phyloP scores from a whole-genome alignment of 441 rosid species.

The Sinapis alba region DNA sequence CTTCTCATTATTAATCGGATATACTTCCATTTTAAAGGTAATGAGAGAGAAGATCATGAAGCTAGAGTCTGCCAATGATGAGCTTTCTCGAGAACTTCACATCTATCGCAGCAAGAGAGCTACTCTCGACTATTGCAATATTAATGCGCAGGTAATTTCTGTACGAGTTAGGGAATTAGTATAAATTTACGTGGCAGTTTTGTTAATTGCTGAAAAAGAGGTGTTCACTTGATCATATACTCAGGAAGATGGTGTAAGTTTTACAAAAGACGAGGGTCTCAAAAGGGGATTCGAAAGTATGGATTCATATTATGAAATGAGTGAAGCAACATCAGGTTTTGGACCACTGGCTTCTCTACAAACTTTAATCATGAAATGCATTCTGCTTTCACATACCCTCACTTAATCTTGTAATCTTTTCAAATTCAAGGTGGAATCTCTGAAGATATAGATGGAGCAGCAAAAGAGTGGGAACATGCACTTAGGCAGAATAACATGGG shows the following conservation, averaged over 20 bases:
- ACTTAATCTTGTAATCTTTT: background rate
- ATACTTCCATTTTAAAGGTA: constrained; percentile 40
- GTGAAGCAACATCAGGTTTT: constrained; percentile 57
- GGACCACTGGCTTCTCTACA: constrained; percentile 22
- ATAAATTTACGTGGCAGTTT: constrained; percentile 6
- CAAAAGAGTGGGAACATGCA: constrained; percentile 70
- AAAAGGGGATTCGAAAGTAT: constrained; percentile 71
- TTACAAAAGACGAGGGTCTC: constrained; percentile 52
- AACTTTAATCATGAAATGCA: constrained; percentile 22
- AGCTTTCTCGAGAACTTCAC: constrained; percentile 68
- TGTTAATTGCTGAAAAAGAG: constrained; percentile 23
- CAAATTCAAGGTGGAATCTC: constrained; percentile 46
- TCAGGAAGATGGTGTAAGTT: constrained; percentile 49
- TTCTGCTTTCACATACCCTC: constrained; percentile 1
- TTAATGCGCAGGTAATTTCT: constrained; percentile 46
- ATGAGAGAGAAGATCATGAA: constrained; percentile 61
- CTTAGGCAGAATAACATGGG: constrained; percentile 63
- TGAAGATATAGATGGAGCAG: constrained; percentile 59
- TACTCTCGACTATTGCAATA: constrained; percentile 48
- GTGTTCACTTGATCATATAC: constrained; percentile 19
- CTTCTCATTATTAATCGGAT: constrained; percentile 11
- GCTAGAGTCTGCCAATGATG: constrained; percentile 62
- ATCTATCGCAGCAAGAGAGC: constrained; percentile 56
- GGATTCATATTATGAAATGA: constrained; percentile 62
- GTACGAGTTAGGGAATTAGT: constrained; percentile 11